Base-by-base conservation (phyloP, 2,329 filamentous ascomycete species). In the Cryphonectria japonica region DNA sequence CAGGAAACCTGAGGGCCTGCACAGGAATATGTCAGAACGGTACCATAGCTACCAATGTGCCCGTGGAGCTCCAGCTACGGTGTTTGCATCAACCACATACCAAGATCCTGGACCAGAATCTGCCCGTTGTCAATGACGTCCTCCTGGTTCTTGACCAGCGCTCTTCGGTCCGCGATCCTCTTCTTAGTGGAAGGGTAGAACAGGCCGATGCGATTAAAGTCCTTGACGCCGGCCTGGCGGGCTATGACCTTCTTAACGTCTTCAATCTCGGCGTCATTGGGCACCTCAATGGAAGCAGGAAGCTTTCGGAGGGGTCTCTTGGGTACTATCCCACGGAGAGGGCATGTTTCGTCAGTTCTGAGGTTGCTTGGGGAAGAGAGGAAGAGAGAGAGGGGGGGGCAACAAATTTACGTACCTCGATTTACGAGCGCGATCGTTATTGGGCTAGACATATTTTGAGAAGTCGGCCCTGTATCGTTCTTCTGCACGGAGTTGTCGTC, bases 21-120 rank as follows among this genome's bases (percentile, higher is more conserved):
- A 32, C 43, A 34, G 50, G n/a, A 57, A 19, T 32, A 46, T 65
- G 60, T 52, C n/a, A 54, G 22, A 4, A n/a, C n/a, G 61, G 14
- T n/a, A 29, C n/a, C 3, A 32, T 19, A 3, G 50, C n/a, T 16
- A 60, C n/a, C 32, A 14, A 32, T 57, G 34, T 50, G 46, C 22
- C 3, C 43, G 29, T 2, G 7, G 11, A 43, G 19, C 22, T 32
- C n/a, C n/a, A 37, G 63, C 43, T 6, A 32, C 19, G 32, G 16
- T 39, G 37, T 39, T 2, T 43, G 46, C 46, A 50, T 50, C 22
- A 50, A 43, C 34, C 37, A 78, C 87, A 68, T 87, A 95, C 94
- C 96, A 41, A 99, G 86, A 80, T 99, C 95, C 84, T 99, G 98
- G 74, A 98, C 93, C 76, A 96, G 89, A 65, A 99, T 81, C 80